Base-by-base conservation (phyloP, 2,329 filamentous ascomycete genomes). In the Didymella keratinophila region DNA sequence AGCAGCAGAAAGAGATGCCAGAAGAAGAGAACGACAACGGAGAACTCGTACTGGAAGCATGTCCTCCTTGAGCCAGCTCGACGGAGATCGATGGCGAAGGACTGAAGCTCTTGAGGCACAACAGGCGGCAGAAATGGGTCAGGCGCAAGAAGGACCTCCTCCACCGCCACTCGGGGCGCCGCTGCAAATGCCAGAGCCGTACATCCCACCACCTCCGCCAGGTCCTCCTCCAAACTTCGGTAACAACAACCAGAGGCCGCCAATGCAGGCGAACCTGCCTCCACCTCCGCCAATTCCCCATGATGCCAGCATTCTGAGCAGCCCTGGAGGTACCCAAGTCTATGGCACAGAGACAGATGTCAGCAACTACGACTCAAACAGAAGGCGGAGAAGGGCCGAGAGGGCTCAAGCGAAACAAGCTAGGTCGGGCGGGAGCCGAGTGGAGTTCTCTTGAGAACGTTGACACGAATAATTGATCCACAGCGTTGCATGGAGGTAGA, bases 1-100 rank as follows among this genome's bases (percentile, higher is more conserved):
- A 14, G 84, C 84, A 10, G 85, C 84, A 7, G 84, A 84, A 61
- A 82, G 86, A 27, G 83, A 86, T 64, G 82, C 82, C 9, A 78
- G 83, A 60, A 79, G 82, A 46, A 76, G 78, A 60, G 83, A 84
- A 45, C 75, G 82, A 14, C 70, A 78, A 28, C 63, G 68, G 25
- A 74, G 72, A 45, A 73, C 72, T 44, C 72, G 77, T 16, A 69
- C 73, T 36, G 78, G 76, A 51, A 78, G 76, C 57, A 72, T 79
- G 61, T 78, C 78, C 53, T 77, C 76, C 10, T 62, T 78, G 44
- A 72, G 73, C 58, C 68, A 71, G 58, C 39, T 68, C 12, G 74
- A 72, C 30, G 72, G 76, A 55, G 76, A 78, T 18, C 71, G 74
- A 28, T 79, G 76, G 76, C 72, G 77, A 39, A 70, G 77, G 39